Evolutionary conservation across 2,329 filamentous ascomycete genomes (phyloP).

Genomic region (Penicillium nordicum): DNA sequence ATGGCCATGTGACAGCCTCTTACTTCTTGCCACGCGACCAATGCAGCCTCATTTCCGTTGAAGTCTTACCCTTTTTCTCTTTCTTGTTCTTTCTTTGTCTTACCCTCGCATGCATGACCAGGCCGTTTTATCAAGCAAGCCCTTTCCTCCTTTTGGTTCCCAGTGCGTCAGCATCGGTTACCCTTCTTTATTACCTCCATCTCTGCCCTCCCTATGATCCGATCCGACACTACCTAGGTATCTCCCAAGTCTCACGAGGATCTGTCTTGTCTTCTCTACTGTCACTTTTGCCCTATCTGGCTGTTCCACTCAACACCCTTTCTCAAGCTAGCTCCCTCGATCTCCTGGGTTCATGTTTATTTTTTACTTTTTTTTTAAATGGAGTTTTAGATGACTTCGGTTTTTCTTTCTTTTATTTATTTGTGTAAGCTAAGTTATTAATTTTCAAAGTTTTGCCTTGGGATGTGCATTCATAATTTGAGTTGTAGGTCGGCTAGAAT

Average conservation of each 20-base stretch:
- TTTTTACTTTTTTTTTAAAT: background rate
- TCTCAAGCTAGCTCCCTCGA: background rate
- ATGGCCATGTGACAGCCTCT: slow-evolving; percentile 75
- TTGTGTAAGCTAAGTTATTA: slow-evolving; percentile 5
- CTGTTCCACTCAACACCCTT: slow-evolving; percentile 8
- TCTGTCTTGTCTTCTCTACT: background rate
- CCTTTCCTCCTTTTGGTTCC: slow-evolving; percentile 4
- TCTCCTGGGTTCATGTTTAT: background rate
- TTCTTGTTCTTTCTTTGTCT: slow-evolving; percentile 11
- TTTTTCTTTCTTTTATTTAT: background rate
- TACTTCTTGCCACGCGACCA: slow-evolving; percentile 2
- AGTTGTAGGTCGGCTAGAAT: background rate
- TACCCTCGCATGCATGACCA: slow-evolving; percentile 18
- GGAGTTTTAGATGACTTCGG: slow-evolving; percentile 7
- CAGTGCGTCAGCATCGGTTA: slow-evolving; percentile 5
- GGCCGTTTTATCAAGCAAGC: slow-evolving; percentile 20
- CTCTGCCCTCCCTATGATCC: background rate
- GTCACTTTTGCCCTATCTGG: slow-evolving; percentile 2
- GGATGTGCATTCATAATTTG: background rate
- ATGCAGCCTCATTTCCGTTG: slow-evolving; percentile 7
- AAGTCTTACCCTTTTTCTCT: background rate
- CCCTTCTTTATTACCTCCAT: slow-evolving; percentile 3
- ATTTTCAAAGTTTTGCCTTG: background rate
- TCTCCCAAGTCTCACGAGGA: background rate
- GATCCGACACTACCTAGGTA: background rate